Evolutionary conservation across 2,329 filamentous ascomycete species (phyloP).

Genomic region (Stromatinia cepivora): DNA sequence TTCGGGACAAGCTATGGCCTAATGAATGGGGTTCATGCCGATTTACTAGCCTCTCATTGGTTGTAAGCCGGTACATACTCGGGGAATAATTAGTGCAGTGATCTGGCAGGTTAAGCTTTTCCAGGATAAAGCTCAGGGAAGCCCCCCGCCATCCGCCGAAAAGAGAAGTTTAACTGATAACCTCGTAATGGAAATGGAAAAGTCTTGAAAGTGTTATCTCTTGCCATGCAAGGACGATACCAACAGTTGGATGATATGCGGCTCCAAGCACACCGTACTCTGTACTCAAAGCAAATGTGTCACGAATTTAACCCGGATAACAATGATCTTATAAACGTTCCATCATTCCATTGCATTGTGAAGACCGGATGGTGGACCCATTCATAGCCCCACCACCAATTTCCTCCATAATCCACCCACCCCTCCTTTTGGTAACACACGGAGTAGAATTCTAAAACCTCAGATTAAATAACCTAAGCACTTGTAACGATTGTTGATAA

Average conservation of each 20-base stretch:
- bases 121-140: background rate
- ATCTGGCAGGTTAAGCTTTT: background rate
- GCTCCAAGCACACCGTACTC: background rate
- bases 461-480: slow-evolving; percentile 24
- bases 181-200: background rate
- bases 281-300: background rate
- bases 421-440: slow-evolving; percentile 20
- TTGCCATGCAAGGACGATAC: background rate
- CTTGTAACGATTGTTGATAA: slow-evolving; percentile 26
- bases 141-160: background rate
- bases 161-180: background rate
- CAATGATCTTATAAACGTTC: background rate
- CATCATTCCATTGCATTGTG: background rate
- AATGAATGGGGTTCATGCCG: background rate
- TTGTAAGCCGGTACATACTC: background rate
- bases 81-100: background rate
- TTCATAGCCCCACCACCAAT: background rate
- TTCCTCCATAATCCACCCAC: background rate
- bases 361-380: background rate
- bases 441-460: slow-evolving; percentile 1
- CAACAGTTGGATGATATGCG: background rate
- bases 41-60: background rate
- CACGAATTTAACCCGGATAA: background rate
- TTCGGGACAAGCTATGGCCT: background rate
- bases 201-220: slow-evolving; percentile 2